Base-by-base conservation (phyloP, 73 alveolate genomes). In the Durusdinium trenchii region DNA sequence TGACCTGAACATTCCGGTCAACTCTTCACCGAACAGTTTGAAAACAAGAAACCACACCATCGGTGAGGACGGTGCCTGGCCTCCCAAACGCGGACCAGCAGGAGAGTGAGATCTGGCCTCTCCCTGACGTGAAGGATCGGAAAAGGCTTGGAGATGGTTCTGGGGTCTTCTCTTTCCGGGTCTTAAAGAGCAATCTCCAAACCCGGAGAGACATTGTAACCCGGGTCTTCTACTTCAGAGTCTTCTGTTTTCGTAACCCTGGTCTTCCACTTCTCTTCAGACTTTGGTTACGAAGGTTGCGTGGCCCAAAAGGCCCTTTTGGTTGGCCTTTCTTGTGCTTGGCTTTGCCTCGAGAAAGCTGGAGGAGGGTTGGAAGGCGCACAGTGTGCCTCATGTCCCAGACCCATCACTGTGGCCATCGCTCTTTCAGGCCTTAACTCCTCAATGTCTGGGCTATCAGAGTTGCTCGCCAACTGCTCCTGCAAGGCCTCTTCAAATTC, bases 21-120 rank as follows among this genome's bases (percentile, higher is more conserved):
- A n/a, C n/a, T n/a, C n/a, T n/a, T n/a, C n/a, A n/a, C n/a, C n/a
- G n/a, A n/a, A n/a, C n/a, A n/a, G n/a, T n/a, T n/a, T n/a, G n/a
- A n/a, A n/a, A n/a, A n/a, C n/a, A n/a, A n/a, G n/a, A n/a, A n/a
- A n/a, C n/a, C n/a, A n/a, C n/a, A n/a, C n/a, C n/a, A n/a, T n/a
- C n/a, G n/a, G n/a, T n/a, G n/a, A n/a, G n/a, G n/a, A n/a, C n/a
- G n/a, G n/a, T n/a, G 52, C 38, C 50, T 50, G 54, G 50, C 89
- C 89, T 78, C 62, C 43, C 89, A 78, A 43, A 45, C 89, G 38
- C 89, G 89, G 23, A 78, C 92, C 92, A 82, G 47, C 46, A 82
- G 71, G 6, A 82, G 36, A 0, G 92, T 82, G 50, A 82, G 69
- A 7, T 82, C 71, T 30, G 28, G 20, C 30, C 48, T 26, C n/a